Evolutionary conservation across 1,284 basidiomycete species (phyloP).

Genomic region (Cystobasidiaceae sp.): DNA sequence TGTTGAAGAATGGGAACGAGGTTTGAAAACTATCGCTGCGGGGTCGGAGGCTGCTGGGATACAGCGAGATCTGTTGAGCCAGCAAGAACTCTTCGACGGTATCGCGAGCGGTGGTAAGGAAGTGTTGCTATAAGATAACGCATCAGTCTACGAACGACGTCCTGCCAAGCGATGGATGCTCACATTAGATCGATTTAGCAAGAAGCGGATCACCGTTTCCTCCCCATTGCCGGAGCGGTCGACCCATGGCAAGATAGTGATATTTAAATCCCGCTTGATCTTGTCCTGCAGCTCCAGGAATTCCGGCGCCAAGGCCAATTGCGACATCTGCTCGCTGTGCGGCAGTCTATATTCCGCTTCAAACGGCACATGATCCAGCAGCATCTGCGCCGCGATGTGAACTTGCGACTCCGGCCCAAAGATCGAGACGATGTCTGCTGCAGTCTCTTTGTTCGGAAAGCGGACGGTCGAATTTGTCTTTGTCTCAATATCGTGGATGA

Average conservation of each 20-base stretch:
- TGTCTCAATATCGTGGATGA: constrained; percentile 91
- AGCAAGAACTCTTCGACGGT: constrained; percentile 87
- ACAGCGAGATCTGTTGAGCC: constrained; percentile 37
- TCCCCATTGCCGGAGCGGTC: constrained; percentile 54
- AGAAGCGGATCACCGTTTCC: constrained; percentile 84
- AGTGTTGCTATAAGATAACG: constrained; percentile 56
- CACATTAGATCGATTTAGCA: constrained; percentile 87
- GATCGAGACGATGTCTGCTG: constrained; percentile 82
- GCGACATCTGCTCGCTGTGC: constrained; percentile 57
- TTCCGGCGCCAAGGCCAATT: constrained; percentile 70
- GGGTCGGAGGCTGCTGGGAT: constrained; percentile 40
- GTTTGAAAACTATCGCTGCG: constrained; percentile 76
- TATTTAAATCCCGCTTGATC: constrained; percentile 88
- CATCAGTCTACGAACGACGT: no score
- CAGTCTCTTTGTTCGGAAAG: constrained; percentile 93
- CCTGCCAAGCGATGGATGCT: no score
- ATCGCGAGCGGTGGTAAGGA: constrained; percentile 80
- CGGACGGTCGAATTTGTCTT: constrained; percentile 92
- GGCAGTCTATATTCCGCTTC: constrained; percentile 93
- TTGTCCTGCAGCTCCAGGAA: constrained; percentile 78
- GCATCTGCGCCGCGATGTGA: constrained; percentile 92
- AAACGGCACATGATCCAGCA: constrained; percentile 83
- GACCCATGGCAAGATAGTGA: constrained; percentile 58
- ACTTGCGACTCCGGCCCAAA: constrained; percentile 96
- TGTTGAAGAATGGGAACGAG: constrained; percentile 94